Conservation (phyloP, 352 stramenopile species). For the Globisporangium cylindrosporum region DNA sequence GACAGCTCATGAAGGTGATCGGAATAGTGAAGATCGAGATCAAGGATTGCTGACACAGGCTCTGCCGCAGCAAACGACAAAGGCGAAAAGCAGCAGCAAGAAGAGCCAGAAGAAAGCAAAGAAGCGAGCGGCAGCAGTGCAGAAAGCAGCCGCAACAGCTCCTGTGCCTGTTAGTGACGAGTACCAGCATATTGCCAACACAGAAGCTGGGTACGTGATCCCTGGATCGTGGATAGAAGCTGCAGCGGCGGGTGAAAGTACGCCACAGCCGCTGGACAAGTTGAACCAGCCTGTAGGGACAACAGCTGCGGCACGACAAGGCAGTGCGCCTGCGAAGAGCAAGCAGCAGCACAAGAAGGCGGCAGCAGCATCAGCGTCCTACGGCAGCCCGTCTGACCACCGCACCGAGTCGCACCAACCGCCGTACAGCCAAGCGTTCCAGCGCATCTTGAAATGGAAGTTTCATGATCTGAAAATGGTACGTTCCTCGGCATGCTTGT, state of each 20-base stretch:
- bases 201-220: not conserved
- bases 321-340: not conserved
- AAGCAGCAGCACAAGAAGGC: constrained; percentile 9
- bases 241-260: no score
- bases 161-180: not conserved
- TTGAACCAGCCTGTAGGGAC: not conserved
- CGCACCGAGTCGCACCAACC: constrained; percentile 22
- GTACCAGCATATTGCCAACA: not conserved
- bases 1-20: constrained; percentile 11
- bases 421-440: constrained; percentile 40
- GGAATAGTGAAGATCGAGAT: constrained; percentile 1
- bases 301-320: not conserved
- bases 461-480: constrained; percentile 88
- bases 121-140: constrained; percentile 11
- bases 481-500: constrained; percentile 6
- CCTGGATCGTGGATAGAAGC: not conserved
- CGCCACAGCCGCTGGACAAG: not conserved
- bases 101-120: constrained; percentile 37
- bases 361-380: constrained; percentile 8
- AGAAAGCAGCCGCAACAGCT: not conserved
- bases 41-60: not conserved
- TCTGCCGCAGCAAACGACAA: not conserved
- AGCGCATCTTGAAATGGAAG: constrained; percentile 84
- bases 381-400: constrained; percentile 15
- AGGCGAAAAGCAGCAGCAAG: constrained; percentile 18